A percentile compares a stretch with the other conserved stretches of the same genome.
These are phyloP conservation scores for Kuraishia hungarica DNA, from an alignment of 805 yeast genomes.

Conservation along the genomic window DNA sequence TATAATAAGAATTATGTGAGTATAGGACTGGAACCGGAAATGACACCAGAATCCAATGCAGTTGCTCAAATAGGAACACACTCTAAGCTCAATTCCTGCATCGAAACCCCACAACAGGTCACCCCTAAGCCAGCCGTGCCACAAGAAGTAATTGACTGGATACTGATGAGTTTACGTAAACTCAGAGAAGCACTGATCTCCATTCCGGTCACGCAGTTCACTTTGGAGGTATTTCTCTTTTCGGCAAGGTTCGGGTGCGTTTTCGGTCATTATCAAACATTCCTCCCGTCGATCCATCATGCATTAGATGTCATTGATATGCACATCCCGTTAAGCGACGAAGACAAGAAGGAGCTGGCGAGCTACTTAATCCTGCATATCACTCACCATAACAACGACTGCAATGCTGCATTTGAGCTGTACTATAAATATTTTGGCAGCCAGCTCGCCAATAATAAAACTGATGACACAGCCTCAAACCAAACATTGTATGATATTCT, in stretches of 20 bases:
- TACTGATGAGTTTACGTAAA: slow-evolving; percentile 35
- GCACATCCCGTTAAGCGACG: slow-evolving; percentile 12
- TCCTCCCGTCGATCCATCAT: slow-evolving; percentile 41
- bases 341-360: slow-evolving; percentile 31
- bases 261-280: slow-evolving; percentile 43
- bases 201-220: slow-evolving; percentile 26
- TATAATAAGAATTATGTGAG: not conserved
- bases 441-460: no score
- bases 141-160: slow-evolving; percentile 15
- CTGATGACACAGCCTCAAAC: no score
- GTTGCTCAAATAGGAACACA: no score
- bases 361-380: slow-evolving; percentile 36
- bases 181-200: slow-evolving; percentile 46
- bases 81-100: no score
- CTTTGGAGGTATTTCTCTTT: slow-evolving; percentile 35
- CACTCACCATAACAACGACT: slow-evolving; percentile 29
- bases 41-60: not conserved
- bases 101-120: not conserved
- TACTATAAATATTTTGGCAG: slow-evolving; percentile 22
- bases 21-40: not conserved
- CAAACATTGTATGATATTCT: not conserved
- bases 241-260: slow-evolving; percentile 37
- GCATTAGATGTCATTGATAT: slow-evolving; percentile 22
- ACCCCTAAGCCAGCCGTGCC: not conserved
- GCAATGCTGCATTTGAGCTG: slow-evolving; percentile 22